These are phyloP conservation scores for Ulmus americana DNA, from an alignment of 331 rosid species.

Conservation along the genomic window DNA sequence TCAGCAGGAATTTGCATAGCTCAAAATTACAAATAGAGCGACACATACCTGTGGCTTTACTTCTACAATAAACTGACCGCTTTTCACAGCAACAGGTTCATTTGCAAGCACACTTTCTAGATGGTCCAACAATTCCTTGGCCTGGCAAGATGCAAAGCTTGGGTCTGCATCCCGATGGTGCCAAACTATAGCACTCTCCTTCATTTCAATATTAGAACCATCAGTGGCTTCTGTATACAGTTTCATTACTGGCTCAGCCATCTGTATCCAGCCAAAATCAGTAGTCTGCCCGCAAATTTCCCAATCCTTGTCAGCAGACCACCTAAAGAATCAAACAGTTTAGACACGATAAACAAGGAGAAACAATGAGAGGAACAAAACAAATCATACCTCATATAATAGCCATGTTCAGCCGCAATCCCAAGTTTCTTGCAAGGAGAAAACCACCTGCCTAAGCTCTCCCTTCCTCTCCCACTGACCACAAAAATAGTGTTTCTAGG, in stretches of 20 bases:
- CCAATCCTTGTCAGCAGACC: slow-evolving; percentile 49
- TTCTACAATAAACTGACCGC: slow-evolving; percentile 49
- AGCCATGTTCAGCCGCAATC: slow-evolving; percentile 53
- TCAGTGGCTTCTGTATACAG: slow-evolving; percentile 49
- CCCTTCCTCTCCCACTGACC: slow-evolving; percentile 53
- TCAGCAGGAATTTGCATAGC: neutral
- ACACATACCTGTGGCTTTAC: slow-evolving; percentile 48
- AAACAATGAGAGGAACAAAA: neutral
- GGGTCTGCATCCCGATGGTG: slow-evolving; percentile 50
- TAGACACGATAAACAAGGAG: neutral
- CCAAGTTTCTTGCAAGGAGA: slow-evolving; percentile 45
- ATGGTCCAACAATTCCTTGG: slow-evolving; percentile 47
- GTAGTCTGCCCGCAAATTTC: slow-evolving; percentile 37
- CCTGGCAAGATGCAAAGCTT: slow-evolving; percentile 45
- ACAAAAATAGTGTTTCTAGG: slow-evolving; percentile 40
- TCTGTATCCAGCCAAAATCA: slow-evolving; percentile 48
- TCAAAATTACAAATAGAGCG: neutral
- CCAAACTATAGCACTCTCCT: slow-evolving; percentile 54
- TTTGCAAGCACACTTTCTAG: slow-evolving; percentile 49
- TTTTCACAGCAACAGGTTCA: slow-evolving; percentile 45
- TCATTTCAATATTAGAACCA: slow-evolving; percentile 42
- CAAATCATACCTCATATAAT: slow-evolving; percentile 35
- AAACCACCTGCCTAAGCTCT: slow-evolving; percentile 46
- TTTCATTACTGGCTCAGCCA: slow-evolving; percentile 48
- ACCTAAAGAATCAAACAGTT: slow-evolving; percentile 24